phyloP scores from a whole-genome alignment of 2,329 filamentous ascomycete species.

The Nemania abortiva region DNA sequence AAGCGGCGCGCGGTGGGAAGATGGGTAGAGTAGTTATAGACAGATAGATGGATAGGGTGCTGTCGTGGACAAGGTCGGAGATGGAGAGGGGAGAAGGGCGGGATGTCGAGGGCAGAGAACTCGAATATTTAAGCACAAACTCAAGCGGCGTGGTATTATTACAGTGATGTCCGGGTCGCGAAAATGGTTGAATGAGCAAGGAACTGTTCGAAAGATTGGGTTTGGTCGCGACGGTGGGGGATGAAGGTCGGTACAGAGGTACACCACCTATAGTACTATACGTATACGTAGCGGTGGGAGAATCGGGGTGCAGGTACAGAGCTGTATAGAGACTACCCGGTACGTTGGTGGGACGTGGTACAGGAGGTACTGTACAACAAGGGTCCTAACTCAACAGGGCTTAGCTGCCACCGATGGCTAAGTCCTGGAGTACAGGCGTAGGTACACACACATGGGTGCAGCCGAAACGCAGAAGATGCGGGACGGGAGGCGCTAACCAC shows the following conservation, averaged over 20 bases:
- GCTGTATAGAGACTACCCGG: constrained; percentile 29
- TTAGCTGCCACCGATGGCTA: constrained; percentile 32
- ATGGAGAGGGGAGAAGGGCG: constrained; percentile 14
- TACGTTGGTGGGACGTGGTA: constrained; percentile 32
- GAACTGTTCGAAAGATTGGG: constrained; percentile 37
- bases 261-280: background rate
- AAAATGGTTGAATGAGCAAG: constrained; percentile 33
- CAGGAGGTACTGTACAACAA: constrained; percentile 20
- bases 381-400: constrained; percentile 33
- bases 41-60: background rate
- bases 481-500: constrained; percentile 35
- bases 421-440: constrained; percentile 17
- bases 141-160: constrained; percentile 25
- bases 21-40: background rate
- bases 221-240: constrained; percentile 35
- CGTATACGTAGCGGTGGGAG: constrained; percentile 27
- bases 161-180: constrained; percentile 35
- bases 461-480: constrained; percentile 33
- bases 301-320: constrained; percentile 35
- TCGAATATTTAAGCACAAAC: constrained; percentile 36
- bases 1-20: constrained; percentile 22
- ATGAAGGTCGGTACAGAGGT: constrained; percentile 20
- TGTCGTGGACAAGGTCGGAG: constrained; percentile 15
- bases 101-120: constrained; percentile 21
- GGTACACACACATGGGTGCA: constrained; percentile 27